These are phyloP conservation scores for Halophytophthora batemanensis DNA, from an alignment of 352 stramenopile species.

Conservation along the genomic window DNA sequence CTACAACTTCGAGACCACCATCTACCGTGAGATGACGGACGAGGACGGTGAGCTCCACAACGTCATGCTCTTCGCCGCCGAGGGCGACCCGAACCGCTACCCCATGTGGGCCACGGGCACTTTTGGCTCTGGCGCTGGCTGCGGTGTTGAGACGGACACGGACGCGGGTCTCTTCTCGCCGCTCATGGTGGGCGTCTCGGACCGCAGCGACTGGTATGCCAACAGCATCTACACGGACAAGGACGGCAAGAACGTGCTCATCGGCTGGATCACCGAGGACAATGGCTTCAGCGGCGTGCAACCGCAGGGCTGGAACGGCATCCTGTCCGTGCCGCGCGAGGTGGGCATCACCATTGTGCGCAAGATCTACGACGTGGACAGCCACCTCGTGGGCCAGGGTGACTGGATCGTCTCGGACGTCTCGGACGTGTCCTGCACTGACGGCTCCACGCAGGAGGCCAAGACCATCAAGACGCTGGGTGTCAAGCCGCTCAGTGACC, in stretches of 20 bases:
- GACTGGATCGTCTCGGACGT: constrained; percentile 58
- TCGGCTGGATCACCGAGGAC: constrained; percentile 65
- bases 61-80: constrained; percentile 62
- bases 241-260: constrained; percentile 50
- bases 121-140: constrained; percentile 17
- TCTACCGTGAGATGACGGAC: constrained; percentile 57
- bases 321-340: constrained; percentile 54
- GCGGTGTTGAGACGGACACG: constrained; percentile 15
- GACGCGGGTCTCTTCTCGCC: constrained; percentile 42
- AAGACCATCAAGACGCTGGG: constrained; percentile 71
- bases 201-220: constrained; percentile 67
- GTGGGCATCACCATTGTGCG: constrained; percentile 48
- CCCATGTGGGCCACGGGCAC: constrained; percentile 59
- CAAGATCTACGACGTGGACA: constrained; percentile 46
- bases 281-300: constrained; percentile 42
- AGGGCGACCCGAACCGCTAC: constrained; percentile 46
- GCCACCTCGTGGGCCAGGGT: constrained; percentile 40
- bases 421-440: constrained; percentile 25
- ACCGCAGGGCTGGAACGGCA: constrained; percentile 67
- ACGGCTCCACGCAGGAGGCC: constrained; percentile 22
- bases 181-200: constrained; percentile 56
- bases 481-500: constrained; percentile 40
- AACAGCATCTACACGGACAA: constrained; percentile 67
- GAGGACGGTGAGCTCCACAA: constrained; percentile 57
- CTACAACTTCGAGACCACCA: constrained; percentile 68